Base-by-base conservation (phyloP, 2,329 filamentous ascomycete species). In the Trichoderma sp. region DNA sequence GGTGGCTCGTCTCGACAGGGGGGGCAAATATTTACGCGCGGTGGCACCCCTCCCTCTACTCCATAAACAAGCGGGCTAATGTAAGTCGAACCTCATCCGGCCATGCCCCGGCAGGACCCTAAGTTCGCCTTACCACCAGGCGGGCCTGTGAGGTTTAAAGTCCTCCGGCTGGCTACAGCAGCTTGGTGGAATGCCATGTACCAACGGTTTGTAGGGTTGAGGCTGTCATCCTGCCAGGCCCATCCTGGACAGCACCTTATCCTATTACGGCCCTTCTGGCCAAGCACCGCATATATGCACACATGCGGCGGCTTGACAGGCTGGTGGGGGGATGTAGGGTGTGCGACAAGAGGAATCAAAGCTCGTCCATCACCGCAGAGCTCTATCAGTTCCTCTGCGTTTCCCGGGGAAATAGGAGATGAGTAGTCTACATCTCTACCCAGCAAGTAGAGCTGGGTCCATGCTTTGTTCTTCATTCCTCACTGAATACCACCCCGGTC, bases 11-110 rank as follows among this genome's bases (percentile, higher is more conserved):
- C 64, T 50, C 55, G 59, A 36, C 57, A 70, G 67, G 71, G 73
- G 72, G 73, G 70, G 61, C 57, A 15, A 43, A 47, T 20, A 34
- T 30, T 36, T 76, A 71, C 71, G 74, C 74, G 74, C 77, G 77
- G 77, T 77, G 75, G 71, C 75, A 79, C 69, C 77, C 79, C 79
- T 78, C 78, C 74, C 36, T 62, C 57, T 69, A 34, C 66, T 53
- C 39, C 39, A 47, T 53, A 73, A 77, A 74, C 74, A 75, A 32
- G 73, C 73, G 75, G 76, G 74, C 79, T 79, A 80, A 80, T 80
- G 79, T 79, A 77, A 74, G 76, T 76, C 71, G 74, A 77, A 77
- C 76, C 76, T 74, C 74, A 79, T 79, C 74, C 73, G 76, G 76
- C 55, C 77, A 78, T 74, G 75, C 74, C 76, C 74, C 73, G 74